Conservation (phyloP, 306 rosid species). For the Casuarina equisetifolia region DNA sequence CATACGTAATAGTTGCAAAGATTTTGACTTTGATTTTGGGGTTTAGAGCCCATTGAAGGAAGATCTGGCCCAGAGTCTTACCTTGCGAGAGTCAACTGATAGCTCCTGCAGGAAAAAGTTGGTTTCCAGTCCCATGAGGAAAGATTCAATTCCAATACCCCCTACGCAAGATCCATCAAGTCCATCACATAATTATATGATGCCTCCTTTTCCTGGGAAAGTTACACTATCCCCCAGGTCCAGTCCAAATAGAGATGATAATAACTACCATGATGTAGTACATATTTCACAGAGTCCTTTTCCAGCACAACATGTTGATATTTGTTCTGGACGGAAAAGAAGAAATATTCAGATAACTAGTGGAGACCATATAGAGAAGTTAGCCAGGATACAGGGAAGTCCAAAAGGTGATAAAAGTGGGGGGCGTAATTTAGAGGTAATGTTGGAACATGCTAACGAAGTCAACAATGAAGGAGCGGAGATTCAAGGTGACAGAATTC, state of each 20-base stretch:
- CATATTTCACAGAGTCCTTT: conserved; percentile 39
- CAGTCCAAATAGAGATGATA: conserved; percentile 34
- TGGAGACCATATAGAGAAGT: conserved; percentile 36
- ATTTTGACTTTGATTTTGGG: conserved; percentile 34
- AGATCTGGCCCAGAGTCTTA: conserved; percentile 35
- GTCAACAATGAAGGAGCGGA: conserved; percentile 36
- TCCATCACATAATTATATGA: conserved; percentile 29
- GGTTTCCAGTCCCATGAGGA: conserved; percentile 28
- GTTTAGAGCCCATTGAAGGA: conserved; percentile 33
- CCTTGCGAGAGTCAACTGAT: conserved; percentile 29
- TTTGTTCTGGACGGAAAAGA: conserved; percentile 58
- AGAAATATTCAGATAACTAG: conserved; percentile 34
- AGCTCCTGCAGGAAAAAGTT: conserved; percentile 25
- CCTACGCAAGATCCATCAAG: conserved; percentile 29
- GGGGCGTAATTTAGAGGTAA: conserved; percentile 32
- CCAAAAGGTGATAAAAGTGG: conserved; percentile 39
- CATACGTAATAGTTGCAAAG: conserved; percentile 5
- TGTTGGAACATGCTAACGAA: conserved; percentile 29
- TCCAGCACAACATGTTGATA: conserved; percentile 30
- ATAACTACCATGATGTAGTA: conserved; percentile 25
- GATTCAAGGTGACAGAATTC: conserved; percentile 32
- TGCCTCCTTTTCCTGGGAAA: conserved; percentile 21
- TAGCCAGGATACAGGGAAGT: conserved; percentile 34
- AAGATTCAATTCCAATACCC: conserved; percentile 36
- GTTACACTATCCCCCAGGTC: conserved; percentile 28